Conservation (phyloP, 2,329 filamentous ascomycete genomes). For the Alternaria gaisen region DNA sequence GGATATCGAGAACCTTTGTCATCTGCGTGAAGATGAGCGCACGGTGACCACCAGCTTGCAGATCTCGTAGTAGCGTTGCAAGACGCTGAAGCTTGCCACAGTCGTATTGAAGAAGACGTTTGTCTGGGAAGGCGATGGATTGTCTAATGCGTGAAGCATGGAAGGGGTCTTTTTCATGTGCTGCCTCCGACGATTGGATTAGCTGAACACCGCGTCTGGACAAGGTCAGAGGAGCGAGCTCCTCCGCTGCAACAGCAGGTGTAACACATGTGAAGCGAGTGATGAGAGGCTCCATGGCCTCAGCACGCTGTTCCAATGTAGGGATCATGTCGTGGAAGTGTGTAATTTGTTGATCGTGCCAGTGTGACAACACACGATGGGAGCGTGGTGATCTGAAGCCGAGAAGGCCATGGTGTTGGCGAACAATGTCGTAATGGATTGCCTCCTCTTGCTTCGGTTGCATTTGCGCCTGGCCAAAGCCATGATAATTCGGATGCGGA, state of each 20-base stretch:
- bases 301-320: slow-evolving; percentile 76
- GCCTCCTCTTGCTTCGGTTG: slow-evolving; percentile 22
- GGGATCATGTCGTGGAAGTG: slow-evolving; percentile 73
- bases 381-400: slow-evolving; percentile 43
- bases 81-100: slow-evolving; percentile 95
- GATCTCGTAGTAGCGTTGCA: slow-evolving; percentile 81
- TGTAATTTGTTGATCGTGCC: slow-evolving; percentile 76
- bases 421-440: slow-evolving; percentile 55
- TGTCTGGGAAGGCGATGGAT: slow-evolving; percentile 96
- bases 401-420: slow-evolving; percentile 36
- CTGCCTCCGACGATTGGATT: slow-evolving; percentile 64
- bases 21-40: slow-evolving; percentile 99
- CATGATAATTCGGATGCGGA: slow-evolving; percentile 18
- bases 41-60: slow-evolving; percentile 90
- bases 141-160: slow-evolving; percentile 92
- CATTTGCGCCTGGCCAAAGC: slow-evolving; percentile 36
- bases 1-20: slow-evolving; percentile 96
- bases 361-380: slow-evolving; percentile 58
- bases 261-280: slow-evolving; percentile 93
- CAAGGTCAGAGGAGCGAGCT: slow-evolving; percentile 73
- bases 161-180: slow-evolving; percentile 77
- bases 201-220: slow-evolving; percentile 65
- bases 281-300: slow-evolving; percentile 76
- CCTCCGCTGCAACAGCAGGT: slow-evolving; percentile 83
- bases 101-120: slow-evolving; percentile 94